Conservation (phyloP, 1,284 basidiomycete genomes). For the Blastosporella zonata region DNA sequence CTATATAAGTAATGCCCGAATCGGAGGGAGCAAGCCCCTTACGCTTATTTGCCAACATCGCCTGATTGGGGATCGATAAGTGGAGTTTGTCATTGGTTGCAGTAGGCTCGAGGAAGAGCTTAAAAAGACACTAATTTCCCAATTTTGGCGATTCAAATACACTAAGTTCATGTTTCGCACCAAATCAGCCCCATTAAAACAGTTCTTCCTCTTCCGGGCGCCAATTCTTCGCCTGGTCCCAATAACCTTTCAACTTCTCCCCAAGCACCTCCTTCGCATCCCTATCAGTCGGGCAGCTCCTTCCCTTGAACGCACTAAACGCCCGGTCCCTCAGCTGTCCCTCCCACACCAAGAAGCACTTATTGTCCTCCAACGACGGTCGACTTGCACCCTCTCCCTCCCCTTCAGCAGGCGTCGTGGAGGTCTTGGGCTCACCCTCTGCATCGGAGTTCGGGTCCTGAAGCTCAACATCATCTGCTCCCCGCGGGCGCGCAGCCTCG, state of each 20-base stretch:
- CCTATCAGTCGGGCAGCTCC: constrained; percentile 82
- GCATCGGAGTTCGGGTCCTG: constrained; percentile 47
- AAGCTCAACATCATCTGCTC: constrained; percentile 65
- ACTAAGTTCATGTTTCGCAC: too few relatives aligned
- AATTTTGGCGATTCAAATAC: too few relatives aligned
- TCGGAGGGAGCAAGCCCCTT: too few relatives aligned
- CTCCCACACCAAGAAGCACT: constrained; percentile 92
- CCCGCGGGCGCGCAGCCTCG: constrained; percentile 80
- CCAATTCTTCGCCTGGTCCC: constrained; percentile 93
- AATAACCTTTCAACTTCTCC: constrained; percentile 80
- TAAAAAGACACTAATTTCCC: too few relatives aligned
- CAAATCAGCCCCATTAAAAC: constrained; percentile 34
- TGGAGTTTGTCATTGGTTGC: too few relatives aligned
- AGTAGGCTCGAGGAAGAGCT: too few relatives aligned
- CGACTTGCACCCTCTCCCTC: constrained; percentile 32
- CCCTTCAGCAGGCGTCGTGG: constrained; percentile 28
- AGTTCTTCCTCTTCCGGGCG: constrained; percentile 74
- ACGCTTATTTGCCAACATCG: too few relatives aligned
- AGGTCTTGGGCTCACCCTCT: constrained; percentile 31
- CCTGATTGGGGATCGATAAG: too few relatives aligned
- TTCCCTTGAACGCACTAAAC: constrained; percentile 81
- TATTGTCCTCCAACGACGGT: constrained; percentile 76
- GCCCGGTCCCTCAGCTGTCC: constrained; percentile 82
- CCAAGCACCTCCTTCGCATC: constrained; percentile 86
- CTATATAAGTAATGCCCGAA: too few relatives aligned